Percentiles rank a stretch among this genome's conserved stretches.
Evolutionary conservation across 2,329 filamentous ascomycete species (phyloP).

Genomic region (Sporothrix dimorphospora): DNA sequence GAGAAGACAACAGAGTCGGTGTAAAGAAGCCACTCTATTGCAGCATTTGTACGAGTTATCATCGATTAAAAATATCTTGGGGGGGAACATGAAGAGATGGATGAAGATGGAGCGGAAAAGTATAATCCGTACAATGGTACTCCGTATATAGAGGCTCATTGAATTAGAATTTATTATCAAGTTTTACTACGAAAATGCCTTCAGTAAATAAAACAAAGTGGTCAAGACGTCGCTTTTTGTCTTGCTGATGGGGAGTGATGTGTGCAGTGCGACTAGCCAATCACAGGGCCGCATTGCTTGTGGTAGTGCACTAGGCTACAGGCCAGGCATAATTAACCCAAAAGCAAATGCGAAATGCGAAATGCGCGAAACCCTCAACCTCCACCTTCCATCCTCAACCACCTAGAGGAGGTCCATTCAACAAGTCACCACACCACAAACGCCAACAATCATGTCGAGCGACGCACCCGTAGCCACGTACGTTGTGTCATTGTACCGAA

Average conservation of each 20-base stretch:
- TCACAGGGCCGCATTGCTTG: background rate
- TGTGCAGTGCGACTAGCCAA: background rate
- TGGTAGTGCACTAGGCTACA: conserved; percentile 2
- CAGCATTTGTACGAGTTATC: background rate
- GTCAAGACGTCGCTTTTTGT: background rate
- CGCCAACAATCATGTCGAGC: conserved; percentile 39
- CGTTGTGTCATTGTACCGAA: conserved; percentile 68
- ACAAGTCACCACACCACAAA: background rate
- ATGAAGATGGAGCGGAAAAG: background rate
- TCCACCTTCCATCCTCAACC: background rate
- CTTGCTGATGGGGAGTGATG: background rate
- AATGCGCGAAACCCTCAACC: background rate
- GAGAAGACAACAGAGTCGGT: background rate
- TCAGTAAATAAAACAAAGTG: background rate
- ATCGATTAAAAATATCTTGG: background rate
- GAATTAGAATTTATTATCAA: background rate
- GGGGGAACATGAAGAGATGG: background rate
- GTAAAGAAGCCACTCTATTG: background rate
- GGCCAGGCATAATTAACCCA: background rate
- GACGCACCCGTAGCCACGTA: conserved; percentile 64
- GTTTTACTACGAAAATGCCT: background rate
- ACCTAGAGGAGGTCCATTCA: background rate
- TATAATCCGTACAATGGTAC: background rate
- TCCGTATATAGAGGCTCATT: conserved; percentile 1
- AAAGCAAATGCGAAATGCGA: background rate